Conservation (phyloP, 805 yeast genomes). For the Ogataea pini region DNA sequence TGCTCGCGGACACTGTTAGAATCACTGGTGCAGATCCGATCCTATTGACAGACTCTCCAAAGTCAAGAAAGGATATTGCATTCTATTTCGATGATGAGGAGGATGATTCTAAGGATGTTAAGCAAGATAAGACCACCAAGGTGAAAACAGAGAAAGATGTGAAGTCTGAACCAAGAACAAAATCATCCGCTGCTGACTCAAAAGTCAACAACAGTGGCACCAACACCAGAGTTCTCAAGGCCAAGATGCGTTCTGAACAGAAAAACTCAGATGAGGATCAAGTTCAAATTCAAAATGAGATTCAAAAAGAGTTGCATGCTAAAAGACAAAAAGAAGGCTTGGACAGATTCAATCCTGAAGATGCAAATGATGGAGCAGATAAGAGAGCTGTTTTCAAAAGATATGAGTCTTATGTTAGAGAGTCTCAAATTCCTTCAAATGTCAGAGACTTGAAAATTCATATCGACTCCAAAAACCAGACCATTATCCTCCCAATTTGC, state of each 20-base stretch:
- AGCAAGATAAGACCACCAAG: slow-evolving; percentile 34
- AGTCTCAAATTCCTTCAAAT: slow-evolving; percentile 82
- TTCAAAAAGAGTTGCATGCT: slow-evolving; percentile 80
- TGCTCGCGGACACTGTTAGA: slow-evolving; percentile 79
- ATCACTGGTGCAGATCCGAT: slow-evolving; percentile 62
- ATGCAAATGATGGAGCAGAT: slow-evolving; percentile 63
- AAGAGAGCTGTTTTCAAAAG: slow-evolving; percentile 77
- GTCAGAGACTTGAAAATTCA: slow-evolving; percentile 84
- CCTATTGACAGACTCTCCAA: slow-evolving; percentile 72
- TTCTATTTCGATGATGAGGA: slow-evolving; percentile 80
- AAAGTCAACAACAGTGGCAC: slow-evolving; percentile 34
- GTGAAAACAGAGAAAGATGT: slow-evolving; percentile 18
- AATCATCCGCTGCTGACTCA: slow-evolving; percentile 10
- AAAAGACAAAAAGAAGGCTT: slow-evolving; percentile 86
- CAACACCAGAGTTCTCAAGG: slow-evolving; percentile 69
- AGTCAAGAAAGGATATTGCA: slow-evolving; percentile 71
- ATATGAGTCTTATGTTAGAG: slow-evolving; percentile 92
- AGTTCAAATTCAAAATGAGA: slow-evolving; percentile 77
- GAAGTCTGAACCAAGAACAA: slow-evolving; percentile 8
- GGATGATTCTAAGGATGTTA: slow-evolving; percentile 40
- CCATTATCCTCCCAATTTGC: slow-evolving; percentile 84
- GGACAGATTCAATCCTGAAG: slow-evolving; percentile 77
- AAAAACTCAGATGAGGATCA: slow-evolving; percentile 73
- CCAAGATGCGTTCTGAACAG: slow-evolving; percentile 77
- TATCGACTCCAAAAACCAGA: slow-evolving; percentile 84